These are phyloP conservation scores for Pseudisothecium myosuroides DNA, from an alignment of 225 moss, liverwort and hornwort species.

Conservation along the genomic window DNA sequence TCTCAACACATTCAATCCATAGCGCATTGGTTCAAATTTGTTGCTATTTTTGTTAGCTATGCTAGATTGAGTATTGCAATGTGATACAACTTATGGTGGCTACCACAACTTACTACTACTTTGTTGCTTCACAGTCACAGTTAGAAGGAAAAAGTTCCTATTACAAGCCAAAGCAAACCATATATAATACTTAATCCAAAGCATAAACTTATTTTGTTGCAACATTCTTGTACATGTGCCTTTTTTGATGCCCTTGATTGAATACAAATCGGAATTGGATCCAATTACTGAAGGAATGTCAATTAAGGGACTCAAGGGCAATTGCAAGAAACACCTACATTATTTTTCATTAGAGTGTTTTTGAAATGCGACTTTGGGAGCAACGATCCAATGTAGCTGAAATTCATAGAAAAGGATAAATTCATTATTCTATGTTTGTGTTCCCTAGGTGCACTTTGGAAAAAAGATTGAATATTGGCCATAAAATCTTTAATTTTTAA, in stretches of 20 bases:
- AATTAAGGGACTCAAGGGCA: no score
- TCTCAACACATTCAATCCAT: neutral
- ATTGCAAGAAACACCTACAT: neutral
- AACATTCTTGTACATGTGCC: neutral
- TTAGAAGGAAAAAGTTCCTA: neutral
- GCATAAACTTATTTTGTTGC: neutral
- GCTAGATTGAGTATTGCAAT: neutral
- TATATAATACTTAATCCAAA: neutral
- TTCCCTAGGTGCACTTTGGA: fast-evolving
- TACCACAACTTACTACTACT: neutral
- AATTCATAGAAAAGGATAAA: neutral
- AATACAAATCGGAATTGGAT: neutral
- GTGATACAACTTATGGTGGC: neutral
- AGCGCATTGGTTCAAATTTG: neutral
- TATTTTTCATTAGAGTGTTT: no score
- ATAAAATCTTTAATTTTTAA: neutral
- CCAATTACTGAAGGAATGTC: no score
- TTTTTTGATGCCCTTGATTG: neutral
- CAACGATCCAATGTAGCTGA: neutral
- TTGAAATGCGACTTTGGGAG: fast-evolving
- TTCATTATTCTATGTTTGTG: neutral
- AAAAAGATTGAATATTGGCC: neutral
- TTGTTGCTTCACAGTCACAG: neutral
- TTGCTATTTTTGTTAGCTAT: neutral
- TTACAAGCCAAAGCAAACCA: neutral